phyloP scores from a whole-genome alignment of 2,329 filamentous ascomycete genomes.

The Penicillium sp. region DNA sequence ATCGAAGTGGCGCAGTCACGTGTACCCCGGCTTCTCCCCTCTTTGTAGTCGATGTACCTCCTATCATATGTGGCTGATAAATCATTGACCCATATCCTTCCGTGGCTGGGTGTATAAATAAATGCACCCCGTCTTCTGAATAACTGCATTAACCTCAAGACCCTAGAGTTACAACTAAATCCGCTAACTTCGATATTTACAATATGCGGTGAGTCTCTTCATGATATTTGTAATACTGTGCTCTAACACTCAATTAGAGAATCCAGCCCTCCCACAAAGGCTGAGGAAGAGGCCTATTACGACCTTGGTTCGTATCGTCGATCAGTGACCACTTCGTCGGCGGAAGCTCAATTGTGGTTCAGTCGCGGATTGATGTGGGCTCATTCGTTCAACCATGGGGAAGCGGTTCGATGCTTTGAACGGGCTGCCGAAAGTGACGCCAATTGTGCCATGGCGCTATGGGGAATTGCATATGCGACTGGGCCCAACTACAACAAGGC shows the following conservation, averaged over 20 bases:
- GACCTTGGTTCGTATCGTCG: conserved; percentile 35
- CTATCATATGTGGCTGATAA: too few relatives aligned
- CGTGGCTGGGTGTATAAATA: too few relatives aligned
- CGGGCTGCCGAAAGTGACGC: conserved; percentile 25
- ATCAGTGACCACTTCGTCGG: conserved; percentile 23
- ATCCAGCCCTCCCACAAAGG: neutral
- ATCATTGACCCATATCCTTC: too few relatives aligned
- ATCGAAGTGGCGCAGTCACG: too few relatives aligned
- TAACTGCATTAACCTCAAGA: too few relatives aligned
- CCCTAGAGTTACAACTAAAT: too few relatives aligned
- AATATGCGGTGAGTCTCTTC: too few relatives aligned
- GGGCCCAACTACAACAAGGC: conserved; percentile 78
- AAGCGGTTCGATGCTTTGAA: conserved; percentile 30
- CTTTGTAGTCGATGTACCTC: too few relatives aligned
- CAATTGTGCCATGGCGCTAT: conserved; percentile 33
- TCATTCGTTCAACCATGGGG: conserved; percentile 36
- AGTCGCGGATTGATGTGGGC: conserved; percentile 33
- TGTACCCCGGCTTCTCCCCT: too few relatives aligned
- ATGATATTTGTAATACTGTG: too few relatives aligned
- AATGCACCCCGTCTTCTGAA: too few relatives aligned
- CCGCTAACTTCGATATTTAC: too few relatives aligned
- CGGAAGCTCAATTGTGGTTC: conserved; percentile 33
- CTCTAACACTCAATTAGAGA: neutral
- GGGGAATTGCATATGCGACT: conserved; percentile 55
- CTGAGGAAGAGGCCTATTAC: conserved; percentile 22